A percentile compares a stretch with the other conserved stretches of the same genome.
Conservation (phyloP, 768 basidiomycete species). For the Chalciporus pseudorubinellus region DNA sequence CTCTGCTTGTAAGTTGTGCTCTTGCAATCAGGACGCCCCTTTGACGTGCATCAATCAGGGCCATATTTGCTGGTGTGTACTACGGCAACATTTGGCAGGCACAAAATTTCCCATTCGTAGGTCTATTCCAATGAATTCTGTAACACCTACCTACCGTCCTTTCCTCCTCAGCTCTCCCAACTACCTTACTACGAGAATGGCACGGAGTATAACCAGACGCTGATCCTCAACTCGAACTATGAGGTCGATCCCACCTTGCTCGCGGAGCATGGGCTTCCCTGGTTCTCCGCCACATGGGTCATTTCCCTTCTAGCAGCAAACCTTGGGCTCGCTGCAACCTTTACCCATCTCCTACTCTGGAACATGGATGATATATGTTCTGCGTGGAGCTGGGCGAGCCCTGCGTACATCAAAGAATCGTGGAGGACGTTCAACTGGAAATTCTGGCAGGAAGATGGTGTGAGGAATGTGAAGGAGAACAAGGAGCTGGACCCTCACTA, state of each 20-base stretch:
- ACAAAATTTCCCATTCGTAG: conserved; percentile 58
- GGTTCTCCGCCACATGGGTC: conserved; percentile 28
- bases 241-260: conserved; percentile 49
- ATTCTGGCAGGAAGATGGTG: conserved; percentile 33
- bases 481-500: conserved; percentile 54
- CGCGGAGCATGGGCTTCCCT: conserved; percentile 36
- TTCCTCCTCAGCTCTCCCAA: conserved; percentile 41
- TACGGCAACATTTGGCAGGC: conserved; percentile 55
- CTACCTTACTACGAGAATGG: conserved; percentile 52
- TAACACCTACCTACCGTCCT: not conserved
- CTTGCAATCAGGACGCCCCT: too few relatives aligned
- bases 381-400: conserved; percentile 46
- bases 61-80: conserved; percentile 38
- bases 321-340: conserved; percentile 42
- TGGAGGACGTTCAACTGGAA: conserved; percentile 34
- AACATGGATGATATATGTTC: conserved; percentile 47
- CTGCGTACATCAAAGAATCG: conserved; percentile 23
- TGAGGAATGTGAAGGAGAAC: conserved; percentile 31
- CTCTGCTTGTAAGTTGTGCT: conserved; percentile 50
- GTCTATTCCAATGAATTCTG: conserved; percentile 28
- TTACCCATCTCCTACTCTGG: conserved; percentile 55
- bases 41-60: conserved; percentile 30
- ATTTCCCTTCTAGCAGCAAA: conserved; percentile 19
- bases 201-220: conserved; percentile 49
- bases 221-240: conserved; percentile 53